Conservation (phyloP, 129 eudicot species). For the Silybum marianum region DNA sequence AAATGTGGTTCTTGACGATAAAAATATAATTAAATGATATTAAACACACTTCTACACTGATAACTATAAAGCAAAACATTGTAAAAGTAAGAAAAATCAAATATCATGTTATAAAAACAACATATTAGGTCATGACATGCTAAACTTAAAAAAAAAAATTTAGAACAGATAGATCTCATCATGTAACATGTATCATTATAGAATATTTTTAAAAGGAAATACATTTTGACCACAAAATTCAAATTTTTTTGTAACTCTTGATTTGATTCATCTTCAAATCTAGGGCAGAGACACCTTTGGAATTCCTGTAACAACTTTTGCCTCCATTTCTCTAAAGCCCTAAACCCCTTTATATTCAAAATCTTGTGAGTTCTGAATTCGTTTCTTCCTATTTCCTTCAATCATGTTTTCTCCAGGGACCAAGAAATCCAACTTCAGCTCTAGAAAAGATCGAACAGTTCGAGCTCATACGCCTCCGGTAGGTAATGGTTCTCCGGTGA, state of each 20-base stretch:
- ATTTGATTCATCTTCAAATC: not conserved
- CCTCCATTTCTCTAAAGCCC: conserved; percentile 34
- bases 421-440: conserved; percentile 48
- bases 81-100: too few relatives aligned
- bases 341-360: conserved; percentile 29
- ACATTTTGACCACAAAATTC: not conserved
- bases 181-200: too few relatives aligned
- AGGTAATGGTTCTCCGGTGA: conserved; percentile 37
- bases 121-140: too few relatives aligned
- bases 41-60: too few relatives aligned
- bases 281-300: not conserved
- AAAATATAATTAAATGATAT: too few relatives aligned
- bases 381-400: not conserved
- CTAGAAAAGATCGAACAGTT: conserved; percentile 36
- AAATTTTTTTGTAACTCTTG: not conserved
- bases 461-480: conserved; percentile 25
- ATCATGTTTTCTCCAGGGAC: conserved; percentile 75
- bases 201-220: too few relatives aligned
- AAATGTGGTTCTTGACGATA: too few relatives aligned
- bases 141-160: too few relatives aligned
- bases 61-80: too few relatives aligned
- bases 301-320: not conserved
- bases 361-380: not conserved
- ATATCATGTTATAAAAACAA: too few relatives aligned
- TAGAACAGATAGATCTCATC: too few relatives aligned